A percentile compares a stretch with the other conserved stretches of the same genome.
Evolutionary conservation across 208 protist species (phyloP).

Genomic region (Spironucleus salmonicida): DNA sequence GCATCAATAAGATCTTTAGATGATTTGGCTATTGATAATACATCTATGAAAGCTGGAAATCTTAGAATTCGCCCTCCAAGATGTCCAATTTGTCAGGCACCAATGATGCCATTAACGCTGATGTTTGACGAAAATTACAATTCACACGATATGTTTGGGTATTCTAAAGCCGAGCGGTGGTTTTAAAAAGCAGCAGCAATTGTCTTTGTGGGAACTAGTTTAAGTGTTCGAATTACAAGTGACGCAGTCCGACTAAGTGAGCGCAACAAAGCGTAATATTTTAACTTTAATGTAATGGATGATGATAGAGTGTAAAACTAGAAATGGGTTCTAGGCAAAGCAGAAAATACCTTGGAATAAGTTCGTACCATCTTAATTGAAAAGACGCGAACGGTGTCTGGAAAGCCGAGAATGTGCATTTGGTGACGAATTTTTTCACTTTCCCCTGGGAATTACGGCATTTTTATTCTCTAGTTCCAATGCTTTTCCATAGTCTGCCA

Average conservation of each 20-base stretch:
- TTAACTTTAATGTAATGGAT: slow-evolving; percentile 12
- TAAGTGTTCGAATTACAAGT: slow-evolving; percentile 29
- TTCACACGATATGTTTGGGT: slow-evolving; percentile 28
- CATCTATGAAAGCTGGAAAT: slow-evolving; percentile 16
- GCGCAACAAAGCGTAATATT: neutral
- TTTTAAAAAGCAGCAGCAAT: slow-evolving; percentile 17
- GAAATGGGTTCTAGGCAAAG: too few species aligned
- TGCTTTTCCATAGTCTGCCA: too few species aligned
- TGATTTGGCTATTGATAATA: neutral
- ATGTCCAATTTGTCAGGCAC: slow-evolving; percentile 23
- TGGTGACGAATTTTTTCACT: too few species aligned
- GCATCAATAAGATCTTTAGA: neutral
- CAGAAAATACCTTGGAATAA: too few species aligned
- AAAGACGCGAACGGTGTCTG: too few species aligned
- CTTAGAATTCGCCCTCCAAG: slow-evolving; percentile 15
- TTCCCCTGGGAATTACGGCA: too few species aligned
- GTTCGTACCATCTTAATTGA: too few species aligned
- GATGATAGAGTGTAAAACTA: too few species aligned
- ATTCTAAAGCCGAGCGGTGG: slow-evolving; percentile 28
- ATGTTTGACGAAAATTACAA: slow-evolving; percentile 36
- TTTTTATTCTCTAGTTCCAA: too few species aligned
- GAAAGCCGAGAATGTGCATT: too few species aligned
- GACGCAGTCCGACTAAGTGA: neutral
- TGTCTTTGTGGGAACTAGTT: slow-evolving; percentile 37
- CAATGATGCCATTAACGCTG: slow-evolving; percentile 33